Conservation (phyloP, 2,329 filamentous ascomycete species). For the Hypoxylon sp. region DNA sequence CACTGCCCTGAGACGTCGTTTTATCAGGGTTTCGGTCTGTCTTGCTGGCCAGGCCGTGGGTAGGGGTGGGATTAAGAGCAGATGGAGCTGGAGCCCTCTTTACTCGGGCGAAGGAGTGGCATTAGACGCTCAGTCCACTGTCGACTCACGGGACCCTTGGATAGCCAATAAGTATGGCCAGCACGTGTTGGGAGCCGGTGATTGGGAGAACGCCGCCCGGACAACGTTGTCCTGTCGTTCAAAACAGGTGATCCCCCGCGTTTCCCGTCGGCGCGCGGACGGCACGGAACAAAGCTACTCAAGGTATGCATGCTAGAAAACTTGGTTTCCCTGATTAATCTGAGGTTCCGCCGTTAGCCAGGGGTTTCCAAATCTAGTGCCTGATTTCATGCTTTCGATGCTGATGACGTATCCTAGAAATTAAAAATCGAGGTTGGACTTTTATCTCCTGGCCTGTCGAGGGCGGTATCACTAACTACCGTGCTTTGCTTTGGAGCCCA, state of each 20-base stretch:
- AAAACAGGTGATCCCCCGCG: constrained; percentile 36
- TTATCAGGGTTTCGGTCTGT: constrained; percentile 13
- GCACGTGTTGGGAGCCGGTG: constrained; percentile 24
- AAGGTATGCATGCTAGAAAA: constrained; percentile 28
- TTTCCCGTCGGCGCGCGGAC: constrained; percentile 33
- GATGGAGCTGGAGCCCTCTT: background rate
- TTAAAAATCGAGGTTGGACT: background rate
- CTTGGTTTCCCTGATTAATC: constrained; percentile 28
- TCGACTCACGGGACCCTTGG: constrained; percentile 28
- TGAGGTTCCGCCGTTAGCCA: constrained; percentile 28
- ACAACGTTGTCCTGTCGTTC: constrained; percentile 35
- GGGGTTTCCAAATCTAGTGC: constrained; percentile 17
- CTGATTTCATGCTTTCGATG: constrained; percentile 23
- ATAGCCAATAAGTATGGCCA: constrained; percentile 32
- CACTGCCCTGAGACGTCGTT: constrained; percentile 26
- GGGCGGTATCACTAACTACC: constrained; percentile 20
- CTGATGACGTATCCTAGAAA: constrained; percentile 33
- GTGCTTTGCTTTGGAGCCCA: constrained; percentile 33
- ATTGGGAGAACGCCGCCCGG: constrained; percentile 42
- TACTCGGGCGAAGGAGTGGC: constrained; percentile 29
- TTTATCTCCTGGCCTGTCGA: constrained; percentile 2
- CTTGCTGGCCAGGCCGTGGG: background rate
- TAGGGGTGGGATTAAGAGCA: constrained; percentile 27
- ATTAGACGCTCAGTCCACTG: constrained; percentile 30
- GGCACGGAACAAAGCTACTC: constrained; percentile 27